Percentiles rank a stretch among this genome's conserved stretches.
These are phyloP conservation scores for Metahyphopichia silvanorum DNA, from an alignment of 805 yeast genomes.

Conservation along the genomic window DNA sequence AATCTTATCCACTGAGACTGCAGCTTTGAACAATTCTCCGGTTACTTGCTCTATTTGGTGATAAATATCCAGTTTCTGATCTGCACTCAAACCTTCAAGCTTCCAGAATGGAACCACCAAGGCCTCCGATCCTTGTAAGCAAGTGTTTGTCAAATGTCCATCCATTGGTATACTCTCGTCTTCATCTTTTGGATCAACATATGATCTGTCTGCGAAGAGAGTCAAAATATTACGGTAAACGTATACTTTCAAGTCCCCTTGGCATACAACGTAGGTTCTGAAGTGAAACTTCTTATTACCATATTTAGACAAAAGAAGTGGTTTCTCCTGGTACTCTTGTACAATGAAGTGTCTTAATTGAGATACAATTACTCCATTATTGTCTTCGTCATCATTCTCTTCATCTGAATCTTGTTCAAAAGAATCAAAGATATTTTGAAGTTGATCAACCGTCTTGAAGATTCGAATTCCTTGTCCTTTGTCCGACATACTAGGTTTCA, in stretches of 20 bases:
- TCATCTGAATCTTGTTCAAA: slow-evolving; percentile 69
- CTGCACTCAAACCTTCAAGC: slow-evolving; percentile 40
- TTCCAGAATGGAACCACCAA: slow-evolving; percentile 65
- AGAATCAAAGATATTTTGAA: slow-evolving; percentile 79
- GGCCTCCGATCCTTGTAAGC: slow-evolving; percentile 62
- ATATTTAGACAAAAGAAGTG: slow-evolving; percentile 62
- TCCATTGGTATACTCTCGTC: slow-evolving; percentile 43
- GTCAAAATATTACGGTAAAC: slow-evolving; percentile 81
- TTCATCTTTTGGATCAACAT: slow-evolving; percentile 27
- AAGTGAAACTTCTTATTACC: slow-evolving; percentile 81
- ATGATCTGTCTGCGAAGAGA: slow-evolving; percentile 66
- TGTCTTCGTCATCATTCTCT: slow-evolving; percentile 14
- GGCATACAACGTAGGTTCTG: slow-evolving; percentile 75
- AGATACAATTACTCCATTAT: slow-evolving; percentile 74
- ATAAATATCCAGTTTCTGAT: slow-evolving; percentile 41
- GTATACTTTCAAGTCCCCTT: slow-evolving; percentile 71
- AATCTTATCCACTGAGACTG: slow-evolving; percentile 72
- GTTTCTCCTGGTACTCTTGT: slow-evolving; percentile 72
- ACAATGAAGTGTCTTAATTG: slow-evolving; percentile 89
- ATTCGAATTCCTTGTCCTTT: slow-evolving; percentile 93
- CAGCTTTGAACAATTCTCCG: slow-evolving; percentile 76
- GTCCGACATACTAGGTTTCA: slow-evolving; percentile 97
- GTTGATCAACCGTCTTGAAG: slow-evolving; percentile 71
- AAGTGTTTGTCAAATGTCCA: slow-evolving; percentile 92
- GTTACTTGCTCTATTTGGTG: slow-evolving; percentile 58